Conservation (phyloP, 202 grass and related monocot genomes). For the Schoenoplectus tabernaemontani region DNA sequence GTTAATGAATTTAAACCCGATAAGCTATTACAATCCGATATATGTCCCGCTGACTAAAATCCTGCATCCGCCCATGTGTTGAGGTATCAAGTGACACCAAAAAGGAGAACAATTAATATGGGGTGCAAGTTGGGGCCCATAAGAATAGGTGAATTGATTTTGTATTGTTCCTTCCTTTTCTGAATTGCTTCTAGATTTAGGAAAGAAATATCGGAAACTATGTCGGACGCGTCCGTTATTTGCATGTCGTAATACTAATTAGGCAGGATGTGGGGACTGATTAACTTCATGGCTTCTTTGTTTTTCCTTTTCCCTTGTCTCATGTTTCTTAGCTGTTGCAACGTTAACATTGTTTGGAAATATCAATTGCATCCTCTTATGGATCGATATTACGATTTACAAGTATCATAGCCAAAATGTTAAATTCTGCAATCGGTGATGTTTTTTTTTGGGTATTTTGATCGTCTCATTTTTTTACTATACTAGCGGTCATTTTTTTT, state of each 20-base stretch:
- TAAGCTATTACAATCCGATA: no score
- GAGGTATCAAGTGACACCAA: not conserved
- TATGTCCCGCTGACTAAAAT: no score
- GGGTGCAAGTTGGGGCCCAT: not conserved
- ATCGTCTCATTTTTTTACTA: not conserved
- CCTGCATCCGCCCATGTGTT: no score
- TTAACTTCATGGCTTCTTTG: not conserved
- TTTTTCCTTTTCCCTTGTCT: not conserved
- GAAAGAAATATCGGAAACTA: not conserved
- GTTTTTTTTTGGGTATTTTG: not conserved
- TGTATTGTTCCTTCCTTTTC: not conserved
- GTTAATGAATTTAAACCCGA: no score
- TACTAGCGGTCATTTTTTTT: not conserved
- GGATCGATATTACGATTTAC: not conserved
- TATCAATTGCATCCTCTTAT: not conserved
- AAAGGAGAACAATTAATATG: not conserved
- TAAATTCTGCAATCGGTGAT: not conserved
- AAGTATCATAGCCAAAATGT: not conserved
- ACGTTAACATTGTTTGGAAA: not conserved
- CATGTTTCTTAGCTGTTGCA: not conserved
- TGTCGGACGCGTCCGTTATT: not conserved
- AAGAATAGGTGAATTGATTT: not conserved
- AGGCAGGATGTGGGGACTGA: not conserved
- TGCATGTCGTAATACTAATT: not conserved
- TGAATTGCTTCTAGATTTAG: slow-evolving; percentile 18